phyloP scores from a whole-genome alignment of 768 basidiomycete genomes.

The Podaxis sp. region DNA sequence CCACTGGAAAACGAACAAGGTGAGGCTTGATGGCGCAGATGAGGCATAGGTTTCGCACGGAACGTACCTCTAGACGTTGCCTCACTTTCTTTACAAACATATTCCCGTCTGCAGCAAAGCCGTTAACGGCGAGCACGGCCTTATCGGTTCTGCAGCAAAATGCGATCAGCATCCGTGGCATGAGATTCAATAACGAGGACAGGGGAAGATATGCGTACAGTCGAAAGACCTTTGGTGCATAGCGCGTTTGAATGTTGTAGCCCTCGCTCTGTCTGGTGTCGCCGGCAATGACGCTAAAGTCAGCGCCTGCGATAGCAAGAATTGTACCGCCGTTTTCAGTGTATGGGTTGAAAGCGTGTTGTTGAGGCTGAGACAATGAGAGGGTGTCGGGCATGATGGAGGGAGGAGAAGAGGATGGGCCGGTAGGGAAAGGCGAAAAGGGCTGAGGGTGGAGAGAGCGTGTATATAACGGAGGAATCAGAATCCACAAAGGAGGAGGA shows the following conservation, averaged over 20 bases:
- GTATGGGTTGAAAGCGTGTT: constrained; percentile 84
- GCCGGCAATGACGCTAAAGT: constrained; percentile 93
- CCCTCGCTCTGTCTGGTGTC: constrained; percentile 97
- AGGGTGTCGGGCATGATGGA: constrained; percentile 38
- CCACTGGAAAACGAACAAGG: constrained; percentile 58
- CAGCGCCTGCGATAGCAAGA: constrained; percentile 90
- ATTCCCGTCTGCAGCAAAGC: constrained; percentile 96
- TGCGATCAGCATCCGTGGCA: constrained; percentile 12
- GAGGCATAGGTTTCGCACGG: constrained; percentile 1
- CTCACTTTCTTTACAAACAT: constrained; percentile 97
- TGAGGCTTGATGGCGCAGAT: constrained; percentile 5
- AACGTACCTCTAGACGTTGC: constrained; percentile 88
- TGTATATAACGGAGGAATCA: constrained; percentile 28
- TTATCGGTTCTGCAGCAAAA: constrained; percentile 72
- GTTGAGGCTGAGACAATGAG: constrained; percentile 40
- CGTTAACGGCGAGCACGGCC: constrained; percentile 92
- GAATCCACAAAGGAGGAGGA: constrained; percentile 21
- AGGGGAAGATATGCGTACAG: constrained; percentile 53
- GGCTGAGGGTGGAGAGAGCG: constrained; percentile 21
- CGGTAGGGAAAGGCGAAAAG: constrained; percentile 23
- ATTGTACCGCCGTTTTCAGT: constrained; percentile 94
- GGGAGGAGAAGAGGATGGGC: constrained; percentile 16
- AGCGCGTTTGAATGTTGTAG: constrained; percentile 97
- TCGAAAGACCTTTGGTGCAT: constrained; percentile 93
- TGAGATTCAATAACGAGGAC: background rate